Evolutionary conservation across 2,329 filamentous ascomycete genomes (phyloP).

Genomic region (Apiospora marii): DNA sequence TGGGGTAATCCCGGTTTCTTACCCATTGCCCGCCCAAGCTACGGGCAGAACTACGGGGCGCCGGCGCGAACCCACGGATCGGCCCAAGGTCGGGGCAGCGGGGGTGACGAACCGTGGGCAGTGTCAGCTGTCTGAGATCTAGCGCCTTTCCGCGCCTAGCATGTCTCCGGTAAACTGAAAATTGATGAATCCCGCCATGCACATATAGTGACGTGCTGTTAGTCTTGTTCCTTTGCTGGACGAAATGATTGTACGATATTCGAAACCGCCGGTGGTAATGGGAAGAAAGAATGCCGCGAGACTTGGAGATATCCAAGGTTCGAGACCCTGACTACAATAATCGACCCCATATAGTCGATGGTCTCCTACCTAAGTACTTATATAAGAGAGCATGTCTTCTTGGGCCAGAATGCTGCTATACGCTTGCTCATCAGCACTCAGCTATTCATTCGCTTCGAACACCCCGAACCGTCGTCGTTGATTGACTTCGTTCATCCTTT

Average conservation of each 20-base stretch:
- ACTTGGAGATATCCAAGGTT: not conserved
- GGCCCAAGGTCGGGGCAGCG: not conserved
- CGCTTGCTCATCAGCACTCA: not conserved
- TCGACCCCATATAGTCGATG: no score
- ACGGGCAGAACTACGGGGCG: slow-evolving; percentile 8
- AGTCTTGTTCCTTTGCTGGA: not conserved
- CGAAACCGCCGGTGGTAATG: not conserved
- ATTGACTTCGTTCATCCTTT: slow-evolving; percentile 8
- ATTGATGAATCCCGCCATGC: not conserved
- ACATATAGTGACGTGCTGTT: not conserved
- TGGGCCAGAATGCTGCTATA: not conserved
- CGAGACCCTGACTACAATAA: not conserved
- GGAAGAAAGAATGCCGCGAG: not conserved
- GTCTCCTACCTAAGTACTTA: not conserved
- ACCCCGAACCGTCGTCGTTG: not conserved
- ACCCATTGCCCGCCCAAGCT: not conserved
- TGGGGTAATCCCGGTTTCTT: not conserved
- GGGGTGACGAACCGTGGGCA: not conserved
- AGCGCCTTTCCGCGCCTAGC: not conserved
- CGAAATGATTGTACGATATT: not conserved
- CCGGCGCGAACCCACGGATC: slow-evolving; percentile 4
- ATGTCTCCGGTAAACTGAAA: not conserved
- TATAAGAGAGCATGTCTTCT: not conserved
- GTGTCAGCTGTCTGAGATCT: not conserved
- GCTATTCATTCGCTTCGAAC: not conserved